Conservation (phyloP, 768 basidiomycete genomes). For the Termitomyces sp. region DNA sequence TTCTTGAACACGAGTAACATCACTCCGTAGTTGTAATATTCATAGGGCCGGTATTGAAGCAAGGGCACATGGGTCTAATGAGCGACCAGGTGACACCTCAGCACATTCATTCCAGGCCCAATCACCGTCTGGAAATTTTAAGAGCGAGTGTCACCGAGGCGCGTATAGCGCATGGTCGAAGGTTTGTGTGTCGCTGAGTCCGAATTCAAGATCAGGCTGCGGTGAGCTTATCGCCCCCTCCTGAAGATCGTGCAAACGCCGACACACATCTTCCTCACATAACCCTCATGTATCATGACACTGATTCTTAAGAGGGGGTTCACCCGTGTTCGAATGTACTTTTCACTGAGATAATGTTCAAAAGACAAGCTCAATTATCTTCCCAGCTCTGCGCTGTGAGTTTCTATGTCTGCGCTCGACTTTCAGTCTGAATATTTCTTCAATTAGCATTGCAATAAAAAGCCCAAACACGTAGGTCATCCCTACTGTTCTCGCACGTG, state of each 20-base stretch:
- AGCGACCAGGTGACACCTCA: not conserved
- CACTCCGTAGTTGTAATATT: too few species aligned
- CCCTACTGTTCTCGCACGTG: conserved; percentile 52
- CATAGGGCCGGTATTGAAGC: not conserved
- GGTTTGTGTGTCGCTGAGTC: not conserved
- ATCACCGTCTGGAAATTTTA: not conserved
- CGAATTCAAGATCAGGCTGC: not conserved
- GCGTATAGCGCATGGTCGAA: not conserved
- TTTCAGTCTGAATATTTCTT: conserved; percentile 7
- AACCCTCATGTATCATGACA: not conserved
- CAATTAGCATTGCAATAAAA: conserved; percentile 43
- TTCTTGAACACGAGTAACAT: not conserved
- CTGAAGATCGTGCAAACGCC: not conserved
- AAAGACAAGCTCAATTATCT: conserved; percentile 5
- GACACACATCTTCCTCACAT: not conserved
- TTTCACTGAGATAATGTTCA: not conserved
- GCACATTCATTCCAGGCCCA: not conserved
- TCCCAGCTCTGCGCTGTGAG: conserved; percentile 37
- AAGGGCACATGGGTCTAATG: not conserved
- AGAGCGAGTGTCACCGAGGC: not conserved
- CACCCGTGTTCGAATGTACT: not conserved
- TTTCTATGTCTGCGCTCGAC: not conserved
- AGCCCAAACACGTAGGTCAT: conserved; percentile 40
- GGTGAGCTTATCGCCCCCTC: not conserved
- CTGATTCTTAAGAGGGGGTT: not conserved